Conservation (phyloP, 2,329 filamentous ascomycete species). For the Akanthomyces muscarius region DNA sequence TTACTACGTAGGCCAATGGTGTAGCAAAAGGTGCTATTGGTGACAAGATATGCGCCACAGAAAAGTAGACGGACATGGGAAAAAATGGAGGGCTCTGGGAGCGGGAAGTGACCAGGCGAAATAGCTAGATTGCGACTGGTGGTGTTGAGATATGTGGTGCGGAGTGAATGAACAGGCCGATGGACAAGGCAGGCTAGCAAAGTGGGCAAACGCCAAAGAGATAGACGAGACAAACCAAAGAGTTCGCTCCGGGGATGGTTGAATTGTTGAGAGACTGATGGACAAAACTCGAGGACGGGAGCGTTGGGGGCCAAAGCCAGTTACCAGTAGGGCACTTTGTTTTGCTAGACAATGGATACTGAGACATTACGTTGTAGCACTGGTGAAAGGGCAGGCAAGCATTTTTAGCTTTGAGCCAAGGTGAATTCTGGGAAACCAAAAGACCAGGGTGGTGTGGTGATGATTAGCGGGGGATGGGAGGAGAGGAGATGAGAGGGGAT, state of each 20-base stretch:
- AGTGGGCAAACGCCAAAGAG: background rate
- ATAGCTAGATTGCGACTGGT: background rate
- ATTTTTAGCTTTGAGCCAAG: no score
- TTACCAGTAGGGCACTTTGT: background rate
- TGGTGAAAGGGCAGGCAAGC: background rate
- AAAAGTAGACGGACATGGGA: background rate
- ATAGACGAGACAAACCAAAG: background rate
- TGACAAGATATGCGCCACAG: constrained; percentile 1
- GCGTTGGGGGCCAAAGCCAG: constrained; percentile 1
- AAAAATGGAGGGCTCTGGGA: background rate
- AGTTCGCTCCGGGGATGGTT: background rate
- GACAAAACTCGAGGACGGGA: background rate
- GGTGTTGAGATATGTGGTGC: background rate
- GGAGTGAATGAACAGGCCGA: background rate
- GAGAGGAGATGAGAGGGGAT: background rate
- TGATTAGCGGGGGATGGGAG: background rate
- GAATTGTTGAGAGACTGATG: background rate
- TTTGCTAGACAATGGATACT: background rate
- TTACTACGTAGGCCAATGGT: background rate
- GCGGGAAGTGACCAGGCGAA: background rate
- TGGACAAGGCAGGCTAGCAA: background rate
- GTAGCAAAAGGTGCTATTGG: constrained; percentile 2
- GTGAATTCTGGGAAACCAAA: background rate
- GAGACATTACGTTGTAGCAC: background rate
- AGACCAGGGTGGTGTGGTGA: background rate